These are phyloP conservation scores for Geotrichum carabidarum DNA, from an alignment of 1,139 yeast species.

Conservation along the genomic window DNA sequence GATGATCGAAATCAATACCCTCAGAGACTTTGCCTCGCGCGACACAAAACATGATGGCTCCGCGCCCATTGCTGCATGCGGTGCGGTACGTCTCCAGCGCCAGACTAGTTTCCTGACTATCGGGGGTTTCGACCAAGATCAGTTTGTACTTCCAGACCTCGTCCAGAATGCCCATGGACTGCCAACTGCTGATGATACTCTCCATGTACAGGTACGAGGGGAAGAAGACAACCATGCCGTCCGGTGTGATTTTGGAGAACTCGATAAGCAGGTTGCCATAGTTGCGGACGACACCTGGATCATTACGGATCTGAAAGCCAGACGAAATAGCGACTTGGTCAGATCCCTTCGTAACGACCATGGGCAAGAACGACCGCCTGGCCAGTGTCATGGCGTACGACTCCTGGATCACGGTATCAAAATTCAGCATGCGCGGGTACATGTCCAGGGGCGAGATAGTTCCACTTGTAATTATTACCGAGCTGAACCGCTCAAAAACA, in stretches of 20 bases:
- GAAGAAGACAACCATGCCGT: conserved; percentile 95
- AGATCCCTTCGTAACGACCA: conserved; percentile 94
- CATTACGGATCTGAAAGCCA: conserved; percentile 92
- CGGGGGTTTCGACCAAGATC: conserved; percentile 97
- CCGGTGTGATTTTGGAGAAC: conserved; percentile 93
- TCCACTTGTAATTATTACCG: conserved; percentile 93
- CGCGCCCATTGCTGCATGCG: conserved; percentile 96
- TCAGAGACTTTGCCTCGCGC: conserved; percentile 99
- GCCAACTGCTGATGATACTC: conserved; percentile 97
- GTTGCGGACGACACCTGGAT: conserved; percentile 94
- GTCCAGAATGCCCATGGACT: conserved; percentile 92
- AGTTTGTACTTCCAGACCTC: conserved; percentile 97
- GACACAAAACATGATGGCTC: conserved; percentile 90
- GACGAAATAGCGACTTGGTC: conserved; percentile 97
- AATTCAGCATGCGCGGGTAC: conserved; percentile 96
- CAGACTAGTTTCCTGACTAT: conserved; percentile 94
- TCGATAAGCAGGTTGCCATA: conserved; percentile 90
- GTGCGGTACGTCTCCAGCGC: conserved; percentile 93
- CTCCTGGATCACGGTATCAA: conserved; percentile 89
- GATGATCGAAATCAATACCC: conserved; percentile 98
- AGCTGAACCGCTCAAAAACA: conserved; percentile 86
- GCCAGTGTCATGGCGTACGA: conserved; percentile 95
- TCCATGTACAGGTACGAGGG: conserved; percentile 98
- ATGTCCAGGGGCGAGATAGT: conserved; percentile 96
- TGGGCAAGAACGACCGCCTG: conserved; percentile 84